Evolutionary conservation across 495 filamentous ascomycete species (phyloP).

Genomic region (Amphirosellinia nigrospora): DNA sequence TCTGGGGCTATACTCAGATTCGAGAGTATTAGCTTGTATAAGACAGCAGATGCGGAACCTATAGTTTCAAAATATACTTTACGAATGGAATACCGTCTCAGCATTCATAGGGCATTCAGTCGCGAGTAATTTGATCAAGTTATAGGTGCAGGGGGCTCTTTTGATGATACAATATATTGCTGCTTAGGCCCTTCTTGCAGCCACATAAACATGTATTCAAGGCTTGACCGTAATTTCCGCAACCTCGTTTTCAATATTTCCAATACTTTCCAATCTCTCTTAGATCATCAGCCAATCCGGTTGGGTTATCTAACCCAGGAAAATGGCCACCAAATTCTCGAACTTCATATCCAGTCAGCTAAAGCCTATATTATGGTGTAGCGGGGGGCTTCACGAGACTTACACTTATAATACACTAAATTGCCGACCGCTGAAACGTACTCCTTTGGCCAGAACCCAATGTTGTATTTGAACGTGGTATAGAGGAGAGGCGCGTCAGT

Average conservation of each 20-base stretch:
- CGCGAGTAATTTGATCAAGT: neutral
- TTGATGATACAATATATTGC: neutral
- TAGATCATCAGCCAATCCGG: conserved; percentile 27
- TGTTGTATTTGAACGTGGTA: conserved; percentile 32
- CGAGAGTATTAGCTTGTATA: too few species aligned
- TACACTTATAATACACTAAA: conserved; percentile 35
- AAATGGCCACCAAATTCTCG: conserved; percentile 37
- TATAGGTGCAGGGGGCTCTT: too few species aligned
- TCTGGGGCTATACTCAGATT: too few species aligned
- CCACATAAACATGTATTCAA: neutral
- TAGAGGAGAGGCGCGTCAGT: conserved; percentile 32
- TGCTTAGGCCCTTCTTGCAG: neutral
- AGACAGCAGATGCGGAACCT: too few species aligned
- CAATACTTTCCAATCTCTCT: conserved; percentile 23
- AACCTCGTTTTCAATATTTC: neutral
- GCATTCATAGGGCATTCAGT: neutral
- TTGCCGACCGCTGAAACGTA: conserved; percentile 33
- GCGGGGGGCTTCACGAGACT: conserved; percentile 3
- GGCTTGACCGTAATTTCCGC: neutral
- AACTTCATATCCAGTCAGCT: conserved; percentile 21
- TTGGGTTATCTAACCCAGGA: conserved; percentile 34
- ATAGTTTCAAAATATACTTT: too few species aligned
- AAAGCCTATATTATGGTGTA: neutral
- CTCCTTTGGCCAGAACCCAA: conserved; percentile 31
- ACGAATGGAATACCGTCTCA: neutral